Conservation (phyloP, 1,284 basidiomycete species). For the Phylloboletellus chloephorus region DNA sequence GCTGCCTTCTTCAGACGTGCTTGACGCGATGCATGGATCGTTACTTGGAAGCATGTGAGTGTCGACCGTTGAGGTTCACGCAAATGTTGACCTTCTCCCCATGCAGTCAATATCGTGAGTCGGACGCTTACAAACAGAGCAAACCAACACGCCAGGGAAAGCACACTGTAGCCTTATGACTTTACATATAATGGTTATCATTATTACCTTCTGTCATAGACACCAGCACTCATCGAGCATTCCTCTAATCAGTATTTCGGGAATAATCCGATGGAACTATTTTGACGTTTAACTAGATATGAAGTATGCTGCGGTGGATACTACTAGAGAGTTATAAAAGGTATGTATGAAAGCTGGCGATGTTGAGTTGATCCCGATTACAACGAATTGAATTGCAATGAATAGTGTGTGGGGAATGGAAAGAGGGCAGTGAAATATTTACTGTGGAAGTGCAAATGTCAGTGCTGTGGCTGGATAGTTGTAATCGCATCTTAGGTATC, state of each 20-base stretch:
- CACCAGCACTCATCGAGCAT: background rate
- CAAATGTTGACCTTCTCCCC: constrained; percentile 1
- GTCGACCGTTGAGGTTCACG: background rate
- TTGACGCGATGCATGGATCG: constrained; percentile 71
- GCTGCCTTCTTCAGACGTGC: constrained; percentile 49
- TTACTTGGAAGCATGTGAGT: constrained; percentile 80
- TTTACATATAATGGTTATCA: background rate
- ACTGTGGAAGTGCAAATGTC: constrained; percentile 16
- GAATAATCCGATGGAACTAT: constrained; percentile 15
- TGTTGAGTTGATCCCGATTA: constrained; percentile 11
- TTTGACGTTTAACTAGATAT: constrained; percentile 7
- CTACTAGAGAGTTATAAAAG: constrained; percentile 21
- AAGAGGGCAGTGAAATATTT: constrained; percentile 23
- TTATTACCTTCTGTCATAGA: background rate
- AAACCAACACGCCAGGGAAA: constrained; percentile 27
- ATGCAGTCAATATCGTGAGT: constrained; percentile 69
- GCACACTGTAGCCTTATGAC: constrained; percentile 9
- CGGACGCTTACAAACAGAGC: constrained; percentile 56
- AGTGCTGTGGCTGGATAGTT: constrained; percentile 1
- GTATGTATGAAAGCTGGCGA: constrained; percentile 16
- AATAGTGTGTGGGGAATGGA: constrained; percentile 6
- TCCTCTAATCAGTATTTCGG: background rate
- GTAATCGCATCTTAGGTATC: constrained; percentile 6
- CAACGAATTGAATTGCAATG: constrained; percentile 14
- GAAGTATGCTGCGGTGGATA: constrained; percentile 16